A percentile compares a stretch with the other conserved stretches of the same genome.
Conservation (phyloP, 2,329 filamentous ascomycete species). For the Penicillium fuscoglaucum region DNA sequence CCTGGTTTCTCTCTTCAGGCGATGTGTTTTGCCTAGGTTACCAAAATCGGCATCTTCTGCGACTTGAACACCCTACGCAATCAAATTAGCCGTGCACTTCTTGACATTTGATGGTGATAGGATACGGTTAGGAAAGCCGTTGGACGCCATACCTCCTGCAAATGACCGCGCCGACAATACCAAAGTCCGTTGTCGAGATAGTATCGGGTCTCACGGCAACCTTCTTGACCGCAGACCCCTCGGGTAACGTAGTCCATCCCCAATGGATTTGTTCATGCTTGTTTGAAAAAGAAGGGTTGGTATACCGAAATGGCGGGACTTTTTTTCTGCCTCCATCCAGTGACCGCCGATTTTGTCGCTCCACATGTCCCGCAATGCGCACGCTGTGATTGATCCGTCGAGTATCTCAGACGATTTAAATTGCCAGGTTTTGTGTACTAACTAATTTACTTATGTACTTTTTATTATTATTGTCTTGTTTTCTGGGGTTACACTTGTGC, state of each 20-base stretch:
- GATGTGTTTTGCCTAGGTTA: conserved; percentile 58
- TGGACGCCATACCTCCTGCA: conserved; percentile 62
- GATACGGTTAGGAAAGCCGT: conserved; percentile 8
- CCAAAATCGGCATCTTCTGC: conserved; percentile 68
- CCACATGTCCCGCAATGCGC: conserved; percentile 8
- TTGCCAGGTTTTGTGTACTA: background rate
- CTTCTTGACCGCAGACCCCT: conserved; percentile 56
- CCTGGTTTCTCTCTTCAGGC: conserved; percentile 55
- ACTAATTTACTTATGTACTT: background rate
- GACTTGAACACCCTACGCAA: conserved; percentile 43
- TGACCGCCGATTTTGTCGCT: conserved; percentile 22
- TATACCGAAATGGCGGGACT: conserved; percentile 12
- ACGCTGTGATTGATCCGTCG: background rate
- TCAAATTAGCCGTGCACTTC: background rate
- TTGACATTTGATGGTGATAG: conserved; percentile 5
- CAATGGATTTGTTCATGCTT: conserved; percentile 34
- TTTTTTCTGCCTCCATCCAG: conserved; percentile 25
- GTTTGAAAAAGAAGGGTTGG: conserved; percentile 14
- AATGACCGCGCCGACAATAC: conserved; percentile 79
- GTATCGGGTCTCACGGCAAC: conserved; percentile 71
- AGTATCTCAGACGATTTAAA: background rate
- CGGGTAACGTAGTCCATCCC: conserved; percentile 48
- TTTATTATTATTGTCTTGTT: background rate
- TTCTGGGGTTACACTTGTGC: background rate
- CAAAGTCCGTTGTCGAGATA: conserved; percentile 73